Evolutionary conservation across 331 rosid species (phyloP), one percentile per base, ranked within the genome.

Genomic region (Saraca asoca): DNA sequence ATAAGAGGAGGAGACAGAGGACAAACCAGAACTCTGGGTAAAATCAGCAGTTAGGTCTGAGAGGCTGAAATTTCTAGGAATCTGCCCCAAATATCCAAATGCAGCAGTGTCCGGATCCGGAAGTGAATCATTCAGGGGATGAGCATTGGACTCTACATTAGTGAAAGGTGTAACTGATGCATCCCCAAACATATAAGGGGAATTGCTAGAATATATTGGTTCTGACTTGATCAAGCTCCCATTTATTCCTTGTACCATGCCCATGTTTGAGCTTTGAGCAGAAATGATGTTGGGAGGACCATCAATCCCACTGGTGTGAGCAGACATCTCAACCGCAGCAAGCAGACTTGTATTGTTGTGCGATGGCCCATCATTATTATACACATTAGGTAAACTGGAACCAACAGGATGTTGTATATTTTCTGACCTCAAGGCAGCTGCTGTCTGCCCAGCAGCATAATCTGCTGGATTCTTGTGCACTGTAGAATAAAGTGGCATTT

Each of bases 21-120:
- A 69, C 86, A 68, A 54, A 93, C 98, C 96, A 55, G 96, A 80
- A 68, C 91, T 79, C 76, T 83, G 91, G 58, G 98, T 84, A 64
- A 93, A 87, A 72, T 84, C 88, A 12, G 88, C 83, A 57, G 90
- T 80, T 74, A 93, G 81, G 77, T 93, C 96, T 0, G 96, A 87
- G 75, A 89, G 83, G 78, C 98, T 92, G 77, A 92, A 85, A 74
- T 41, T 85, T 73, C 88, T 79, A 51, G 96, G 90, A 76, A 92
- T 87, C 79, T 83, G 90, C 72, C 81, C 80, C 75, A 91, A 73
- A 66, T 80, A 75, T 65, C 98, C 96, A 81, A 69, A 81, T 15
- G 93, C 74, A 41, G 91, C 51, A 59, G 69, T 70, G 52, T 89
- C 94, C 13, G 79, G 66, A 74, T 82, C 91, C 49, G 84, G 71